Base-by-base conservation (phyloP, 108 stramenopile genomes). In the Aureococcus anophagefferens region DNA sequence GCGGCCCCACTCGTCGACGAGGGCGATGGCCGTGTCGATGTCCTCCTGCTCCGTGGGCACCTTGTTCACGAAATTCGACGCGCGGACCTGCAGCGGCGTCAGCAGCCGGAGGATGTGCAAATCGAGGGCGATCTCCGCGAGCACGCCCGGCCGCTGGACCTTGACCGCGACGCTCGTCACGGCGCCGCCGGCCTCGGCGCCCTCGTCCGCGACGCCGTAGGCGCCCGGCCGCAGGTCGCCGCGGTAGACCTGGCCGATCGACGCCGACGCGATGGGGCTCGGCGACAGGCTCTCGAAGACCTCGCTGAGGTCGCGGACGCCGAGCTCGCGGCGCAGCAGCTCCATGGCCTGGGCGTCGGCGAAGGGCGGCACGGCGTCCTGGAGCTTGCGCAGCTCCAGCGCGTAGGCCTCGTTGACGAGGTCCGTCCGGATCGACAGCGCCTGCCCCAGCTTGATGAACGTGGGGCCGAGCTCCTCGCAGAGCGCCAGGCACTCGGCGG, bases 121-220 rank as follows among this genome's bases (percentile, higher is more conserved):
- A 82, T 96, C 94, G 35, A 92, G 72, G 5, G 92, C 91, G 74
- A 94, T 93, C 64, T 92, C 90, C 34, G 83, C 83, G 67, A 96
- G 79, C 36, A 96, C 89, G 11, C 89, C 85, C 0, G 95, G 95
- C 45, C 95, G 89, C 85, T 94, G 93, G 9, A 96, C 91, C 72
- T 96, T 96, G 67, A 96, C 91, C 46, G 94, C 94, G 62, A 96
- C 94, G 21, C 93, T 89, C 85, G 93, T 92, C 15, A 96, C 91
- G 70, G 94, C 94, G 67, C 94, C 92, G 46, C 92, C 93, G 51
- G 93, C 93, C 30, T 88, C 81, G 29, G 78, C 76, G 18, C 80
- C 86, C 32, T 73, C 77, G 0, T 68, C 70, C 30, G 45, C 64
- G 25, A 28, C 21, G 7, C 13, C 25, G 51, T 59, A 59, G 21